Percentiles rank a stretch among this genome's conserved stretches.
Conservation (phyloP, 495 filamentous ascomycete genomes). For the Parathielavia appendiculata region DNA sequence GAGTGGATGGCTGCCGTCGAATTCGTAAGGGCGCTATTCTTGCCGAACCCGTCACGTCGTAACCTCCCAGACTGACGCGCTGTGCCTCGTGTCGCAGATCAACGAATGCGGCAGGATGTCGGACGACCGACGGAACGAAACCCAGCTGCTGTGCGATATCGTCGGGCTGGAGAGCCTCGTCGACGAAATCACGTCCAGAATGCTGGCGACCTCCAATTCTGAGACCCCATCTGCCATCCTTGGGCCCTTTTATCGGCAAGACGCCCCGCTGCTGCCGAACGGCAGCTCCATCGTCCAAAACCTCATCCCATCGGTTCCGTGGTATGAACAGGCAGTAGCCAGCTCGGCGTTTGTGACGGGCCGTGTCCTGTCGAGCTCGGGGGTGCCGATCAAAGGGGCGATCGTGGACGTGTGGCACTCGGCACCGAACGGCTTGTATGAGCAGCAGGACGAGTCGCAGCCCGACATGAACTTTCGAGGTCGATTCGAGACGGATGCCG, state of each 20-base stretch:
- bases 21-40: conserved; percentile 29
- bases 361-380: conserved; percentile 44
- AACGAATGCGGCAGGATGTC: conserved; percentile 72
- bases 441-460: conserved; percentile 70
- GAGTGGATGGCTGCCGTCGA: conserved; percentile 49
- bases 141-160: conserved; percentile 65
- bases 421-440: conserved; percentile 72
- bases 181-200: conserved; percentile 71
- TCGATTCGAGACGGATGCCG: conserved; percentile 59
- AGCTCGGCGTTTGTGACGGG: conserved; percentile 61
- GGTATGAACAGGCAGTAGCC: conserved; percentile 43
- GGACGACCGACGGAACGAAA: conserved; percentile 65
- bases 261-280: conserved; percentile 59
- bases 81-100: conserved; percentile 40
- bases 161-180: conserved; percentile 64
- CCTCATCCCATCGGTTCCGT: conserved; percentile 26
- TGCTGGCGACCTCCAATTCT: conserved; percentile 41
- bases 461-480: conserved; percentile 70
- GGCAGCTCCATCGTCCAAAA: conserved; percentile 55
- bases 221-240: conserved; percentile 68
- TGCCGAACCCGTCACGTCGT: background rate
- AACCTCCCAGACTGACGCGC: conserved; percentile 8
- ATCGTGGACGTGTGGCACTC: conserved; percentile 74
- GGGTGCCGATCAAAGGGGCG: conserved; percentile 57
- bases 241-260: conserved; percentile 70